phyloP scores from a whole-genome alignment of 192 early-diverging fungal species.

The Neocallimastix lanati region DNA sequence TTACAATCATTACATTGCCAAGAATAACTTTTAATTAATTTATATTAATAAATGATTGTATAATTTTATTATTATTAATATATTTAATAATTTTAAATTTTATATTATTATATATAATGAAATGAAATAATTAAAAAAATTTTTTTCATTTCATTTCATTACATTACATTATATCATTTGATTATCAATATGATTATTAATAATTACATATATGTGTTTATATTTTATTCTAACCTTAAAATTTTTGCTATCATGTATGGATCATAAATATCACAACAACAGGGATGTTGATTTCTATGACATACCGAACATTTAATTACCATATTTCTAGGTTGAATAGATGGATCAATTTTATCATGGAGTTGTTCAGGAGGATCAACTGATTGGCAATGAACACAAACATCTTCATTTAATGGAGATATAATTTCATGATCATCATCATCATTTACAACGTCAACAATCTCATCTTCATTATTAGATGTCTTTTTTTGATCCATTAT shows the following conservation, averaged over 20 bases:
- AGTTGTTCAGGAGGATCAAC: not conserved
- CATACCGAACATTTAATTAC: not conserved
- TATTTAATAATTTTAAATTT: too few species aligned
- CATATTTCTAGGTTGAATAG: not conserved
- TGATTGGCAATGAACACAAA: not conserved
- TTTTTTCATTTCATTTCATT: too few species aligned
- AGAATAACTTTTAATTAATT: too few species aligned
- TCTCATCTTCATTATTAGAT: not conserved
- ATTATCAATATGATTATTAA: too few species aligned
- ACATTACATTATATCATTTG: too few species aligned
- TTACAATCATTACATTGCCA: constrained; percentile 45
- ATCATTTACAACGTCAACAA: not conserved
- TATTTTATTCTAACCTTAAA: not conserved
- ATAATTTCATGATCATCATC: not conserved
- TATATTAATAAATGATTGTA: too few species aligned
- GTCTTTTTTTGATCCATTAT: not conserved
- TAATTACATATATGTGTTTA: too few species aligned
- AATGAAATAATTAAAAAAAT: too few species aligned
- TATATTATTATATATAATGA: too few species aligned
- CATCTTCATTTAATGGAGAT: not conserved
- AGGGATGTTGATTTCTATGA: not conserved
- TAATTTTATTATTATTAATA: too few species aligned
- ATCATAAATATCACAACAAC: not conserved
- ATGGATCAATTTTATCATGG: not conserved
- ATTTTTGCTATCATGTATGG: not conserved